Evolutionary conservation across 2,329 filamentous ascomycete genomes (phyloP).

Genomic region (Didymella glomerata): DNA sequence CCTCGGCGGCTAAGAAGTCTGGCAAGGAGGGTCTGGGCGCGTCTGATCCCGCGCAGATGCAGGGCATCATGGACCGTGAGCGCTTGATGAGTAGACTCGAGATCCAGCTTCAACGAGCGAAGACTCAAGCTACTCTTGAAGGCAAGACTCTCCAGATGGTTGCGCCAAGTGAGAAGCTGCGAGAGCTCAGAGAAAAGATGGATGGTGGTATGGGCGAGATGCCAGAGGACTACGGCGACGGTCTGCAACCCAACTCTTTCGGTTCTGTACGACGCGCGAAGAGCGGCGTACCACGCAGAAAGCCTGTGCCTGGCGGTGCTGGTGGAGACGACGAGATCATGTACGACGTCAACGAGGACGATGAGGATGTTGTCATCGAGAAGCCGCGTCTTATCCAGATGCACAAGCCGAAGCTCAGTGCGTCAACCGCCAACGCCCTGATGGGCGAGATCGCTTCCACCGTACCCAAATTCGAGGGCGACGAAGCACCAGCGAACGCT

Average conservation of each 20-base stretch:
- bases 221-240: conserved; percentile 49
- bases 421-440: conserved; percentile 71
- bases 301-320: conserved; percentile 50
- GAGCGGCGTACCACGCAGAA: conserved; percentile 51
- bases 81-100: conserved; percentile 91
- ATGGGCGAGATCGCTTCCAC: conserved; percentile 77
- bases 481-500: conserved; percentile 75
- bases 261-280: conserved; percentile 54
- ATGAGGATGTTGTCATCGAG: conserved; percentile 73
- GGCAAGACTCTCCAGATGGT: conserved; percentile 81
- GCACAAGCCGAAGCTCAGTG: conserved; percentile 72
- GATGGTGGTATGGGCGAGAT: conserved; percentile 66
- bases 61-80: conserved; percentile 92
- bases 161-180: conserved; percentile 88
- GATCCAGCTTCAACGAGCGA: conserved; percentile 94
- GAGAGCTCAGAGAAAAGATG: conserved; percentile 94
- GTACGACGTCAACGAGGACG: conserved; percentile 54
- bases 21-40: conserved; percentile 63
- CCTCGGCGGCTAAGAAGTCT: conserved; percentile 76
- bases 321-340: conserved; percentile 51
- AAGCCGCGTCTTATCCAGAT: conserved; percentile 82
- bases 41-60: conserved; percentile 78
- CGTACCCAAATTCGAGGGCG: conserved; percentile 75
- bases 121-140: conserved; percentile 97
- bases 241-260: conserved; percentile 76